Percentiles rank a stretch among this genome's conserved stretches.
These are phyloP conservation scores for Mycena capillaripes DNA, from an alignment of 768 basidiomycete species.

Conservation along the genomic window DNA sequence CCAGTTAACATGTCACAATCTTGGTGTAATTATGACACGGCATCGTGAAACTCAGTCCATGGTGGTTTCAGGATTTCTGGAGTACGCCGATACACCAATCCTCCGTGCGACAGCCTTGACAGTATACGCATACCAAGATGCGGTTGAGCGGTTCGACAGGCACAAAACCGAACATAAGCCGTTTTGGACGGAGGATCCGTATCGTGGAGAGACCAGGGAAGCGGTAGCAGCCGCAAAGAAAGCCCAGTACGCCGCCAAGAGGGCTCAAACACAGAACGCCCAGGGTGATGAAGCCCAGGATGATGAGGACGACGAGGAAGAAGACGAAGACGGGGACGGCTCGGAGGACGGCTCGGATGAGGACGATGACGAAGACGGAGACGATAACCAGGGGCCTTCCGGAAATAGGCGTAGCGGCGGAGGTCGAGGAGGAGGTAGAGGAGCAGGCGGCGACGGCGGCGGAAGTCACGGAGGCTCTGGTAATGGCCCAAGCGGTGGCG, in stretches of 20 bases:
- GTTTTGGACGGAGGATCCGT: constrained; percentile 3
- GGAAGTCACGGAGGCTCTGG: not conserved
- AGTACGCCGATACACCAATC: constrained; percentile 21
- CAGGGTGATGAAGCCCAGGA: too few species aligned
- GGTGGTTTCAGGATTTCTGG: not conserved
- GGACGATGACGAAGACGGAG: not conserved
- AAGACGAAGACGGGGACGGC: not conserved
- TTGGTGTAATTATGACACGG: constrained; percentile 15
- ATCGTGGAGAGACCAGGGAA: constrained; percentile 2
- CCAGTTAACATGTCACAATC: constrained; percentile 18
- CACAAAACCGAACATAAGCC: not conserved
- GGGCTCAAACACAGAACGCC: not conserved
- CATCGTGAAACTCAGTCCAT: constrained; percentile 5
- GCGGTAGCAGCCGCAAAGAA: not conserved
- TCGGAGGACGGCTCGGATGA: too few species aligned
- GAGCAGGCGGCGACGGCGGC: not conserved
- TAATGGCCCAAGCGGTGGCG: not conserved
- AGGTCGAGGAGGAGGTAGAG: not conserved
- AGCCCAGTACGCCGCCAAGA: too few species aligned
- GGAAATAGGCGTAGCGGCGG: not conserved
- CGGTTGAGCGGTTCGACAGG: constrained; percentile 12
- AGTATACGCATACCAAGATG: constrained; percentile 24
- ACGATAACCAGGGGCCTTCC: not conserved
- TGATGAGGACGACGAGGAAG: not conserved
- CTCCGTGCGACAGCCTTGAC: constrained; percentile 19